Conservation (phyloP, 441 rosid genomes). For the Gossypium laxum region DNA sequence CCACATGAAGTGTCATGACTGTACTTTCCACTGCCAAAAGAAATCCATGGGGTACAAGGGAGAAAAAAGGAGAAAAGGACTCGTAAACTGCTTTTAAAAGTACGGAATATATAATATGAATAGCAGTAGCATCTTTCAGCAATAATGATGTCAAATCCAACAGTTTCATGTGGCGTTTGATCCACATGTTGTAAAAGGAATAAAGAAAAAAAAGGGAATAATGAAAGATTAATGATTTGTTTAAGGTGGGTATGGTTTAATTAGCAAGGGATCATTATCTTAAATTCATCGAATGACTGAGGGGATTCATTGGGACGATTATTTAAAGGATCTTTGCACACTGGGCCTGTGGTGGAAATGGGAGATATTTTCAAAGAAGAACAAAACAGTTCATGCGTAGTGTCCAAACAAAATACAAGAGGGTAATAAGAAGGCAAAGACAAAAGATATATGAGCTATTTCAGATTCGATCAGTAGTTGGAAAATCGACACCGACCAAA, state of each 20-base stretch:
- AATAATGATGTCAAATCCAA: conserved; percentile 13
- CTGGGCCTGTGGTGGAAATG: not conserved
- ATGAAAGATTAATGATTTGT: not conserved
- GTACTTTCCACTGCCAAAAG: conserved; percentile 1
- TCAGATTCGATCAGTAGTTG: not conserved
- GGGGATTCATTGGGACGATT: not conserved
- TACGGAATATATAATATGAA: not conserved
- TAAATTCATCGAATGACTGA: not conserved
- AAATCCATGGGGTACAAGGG: not conserved
- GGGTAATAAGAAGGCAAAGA: not conserved
- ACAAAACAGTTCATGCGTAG: not conserved
- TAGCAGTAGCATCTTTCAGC: conserved; percentile 6
- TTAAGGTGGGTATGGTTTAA: not conserved
- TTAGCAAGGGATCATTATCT: not conserved
- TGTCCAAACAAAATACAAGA: not conserved
- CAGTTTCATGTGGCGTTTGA: not conserved
- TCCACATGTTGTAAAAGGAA: not conserved
- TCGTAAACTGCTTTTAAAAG: not conserved
- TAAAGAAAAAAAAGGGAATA: not conserved
- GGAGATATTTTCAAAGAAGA: not conserved
- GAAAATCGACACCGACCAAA: not conserved
- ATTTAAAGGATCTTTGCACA: not conserved
- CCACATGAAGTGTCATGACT: not conserved
- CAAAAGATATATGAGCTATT: not conserved
- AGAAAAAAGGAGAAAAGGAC: conserved; percentile 8